Percentiles rank a stretch among this genome's conserved stretches.
Evolutionary conservation across 75 land plant genomes (phyloP).

Genomic region (Sequoia sempervirens): DNA sequence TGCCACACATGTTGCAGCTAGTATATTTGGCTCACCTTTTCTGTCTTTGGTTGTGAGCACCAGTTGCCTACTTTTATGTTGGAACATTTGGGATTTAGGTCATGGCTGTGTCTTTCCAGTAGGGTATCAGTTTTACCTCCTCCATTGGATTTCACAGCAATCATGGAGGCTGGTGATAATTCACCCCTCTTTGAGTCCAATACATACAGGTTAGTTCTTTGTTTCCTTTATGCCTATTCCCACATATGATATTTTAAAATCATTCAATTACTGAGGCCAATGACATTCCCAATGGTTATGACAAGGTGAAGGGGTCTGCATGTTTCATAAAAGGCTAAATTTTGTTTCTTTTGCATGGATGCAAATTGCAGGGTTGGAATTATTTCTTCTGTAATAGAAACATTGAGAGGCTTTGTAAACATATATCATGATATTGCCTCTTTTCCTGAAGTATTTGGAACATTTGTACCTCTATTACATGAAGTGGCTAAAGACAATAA

Average conservation of each 20-base stretch:
- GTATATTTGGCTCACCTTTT: no score
- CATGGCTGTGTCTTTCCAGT: slow-evolving; percentile 48
- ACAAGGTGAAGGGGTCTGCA: neutral
- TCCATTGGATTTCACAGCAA: slow-evolving; percentile 47
- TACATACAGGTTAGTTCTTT: slow-evolving; percentile 53
- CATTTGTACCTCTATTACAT: slow-evolving; percentile 49
- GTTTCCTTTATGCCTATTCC: neutral
- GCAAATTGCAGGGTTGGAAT: slow-evolving; percentile 53
- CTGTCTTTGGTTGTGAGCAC: no score
- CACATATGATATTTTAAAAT: neutral
- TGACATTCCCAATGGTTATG: neutral
- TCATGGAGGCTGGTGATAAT: slow-evolving; percentile 57
- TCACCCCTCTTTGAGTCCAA: slow-evolving; percentile 54
- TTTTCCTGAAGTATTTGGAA: slow-evolving; percentile 79
- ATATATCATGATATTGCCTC: slow-evolving; percentile 55
- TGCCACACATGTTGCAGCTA: no score
- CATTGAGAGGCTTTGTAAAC: slow-evolving; percentile 51
- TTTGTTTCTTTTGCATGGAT: neutral
- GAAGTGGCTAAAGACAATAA: slow-evolving; percentile 30
- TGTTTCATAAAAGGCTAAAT: neutral
- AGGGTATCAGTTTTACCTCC: slow-evolving; percentile 12
- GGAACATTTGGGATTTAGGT: slow-evolving; percentile 39
- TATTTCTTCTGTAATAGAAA: slow-evolving; percentile 40
- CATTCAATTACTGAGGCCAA: neutral
- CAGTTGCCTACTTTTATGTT: slow-evolving; percentile 14